These are phyloP conservation scores for Colletotrichum echinochloae DNA, from an alignment of 2,329 filamentous ascomycete genomes.

Conservation along the genomic window DNA sequence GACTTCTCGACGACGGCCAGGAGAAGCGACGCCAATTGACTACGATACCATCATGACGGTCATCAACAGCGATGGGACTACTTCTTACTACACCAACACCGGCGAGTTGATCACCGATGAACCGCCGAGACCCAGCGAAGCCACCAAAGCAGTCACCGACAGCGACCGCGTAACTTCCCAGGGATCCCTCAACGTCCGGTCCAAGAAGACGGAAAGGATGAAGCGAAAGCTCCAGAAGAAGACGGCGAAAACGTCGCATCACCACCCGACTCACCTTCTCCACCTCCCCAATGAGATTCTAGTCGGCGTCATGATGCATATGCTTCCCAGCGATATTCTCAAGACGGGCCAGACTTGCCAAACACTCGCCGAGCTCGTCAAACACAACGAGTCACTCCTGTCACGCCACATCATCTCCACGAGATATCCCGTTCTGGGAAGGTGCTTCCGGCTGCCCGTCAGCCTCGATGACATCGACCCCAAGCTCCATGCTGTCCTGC, in stretches of 20 bases:
- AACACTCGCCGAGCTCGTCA: constrained; percentile 57
- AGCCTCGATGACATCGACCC: constrained; percentile 56
- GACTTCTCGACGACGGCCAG: background rate
- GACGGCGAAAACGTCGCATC: constrained; percentile 4
- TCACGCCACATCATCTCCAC: constrained; percentile 55
- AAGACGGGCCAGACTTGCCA: constrained; percentile 57
- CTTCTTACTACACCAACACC: constrained; percentile 5
- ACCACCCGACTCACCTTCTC: constrained; percentile 51
- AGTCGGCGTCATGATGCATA: constrained; percentile 58
- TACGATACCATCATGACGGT: background rate
- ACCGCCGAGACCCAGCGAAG: background rate
- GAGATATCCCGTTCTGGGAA: constrained; percentile 63
- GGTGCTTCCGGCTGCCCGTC: constrained; percentile 64
- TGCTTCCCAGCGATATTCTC: constrained; percentile 64
- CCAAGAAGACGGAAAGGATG: constrained; percentile 38
- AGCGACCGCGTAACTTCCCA: constrained; percentile 29
- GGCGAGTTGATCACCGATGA: background rate
- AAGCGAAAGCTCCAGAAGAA: constrained; percentile 37
- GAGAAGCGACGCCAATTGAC: background rate
- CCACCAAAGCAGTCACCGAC: constrained; percentile 29
- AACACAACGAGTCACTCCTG: constrained; percentile 56
- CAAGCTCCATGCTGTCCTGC: constrained; percentile 53
- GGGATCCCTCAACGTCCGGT: constrained; percentile 31
- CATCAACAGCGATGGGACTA: constrained; percentile 18
- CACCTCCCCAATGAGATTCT: constrained; percentile 66